Evolutionary conservation across 768 basidiomycete species (phyloP).

Genomic region (Tubosaeta sp.): DNA sequence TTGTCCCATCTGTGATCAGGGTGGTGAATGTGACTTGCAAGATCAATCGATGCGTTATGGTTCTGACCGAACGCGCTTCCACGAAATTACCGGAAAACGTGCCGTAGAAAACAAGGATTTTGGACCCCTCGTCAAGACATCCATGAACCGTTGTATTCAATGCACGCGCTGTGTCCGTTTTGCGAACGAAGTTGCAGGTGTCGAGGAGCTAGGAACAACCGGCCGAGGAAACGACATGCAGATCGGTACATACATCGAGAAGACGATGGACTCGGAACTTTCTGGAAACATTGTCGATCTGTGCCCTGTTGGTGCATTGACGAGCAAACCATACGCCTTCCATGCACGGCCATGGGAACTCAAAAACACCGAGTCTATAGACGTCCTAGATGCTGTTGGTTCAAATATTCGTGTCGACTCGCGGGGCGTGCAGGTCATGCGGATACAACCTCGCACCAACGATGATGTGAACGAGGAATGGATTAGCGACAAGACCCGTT

Average conservation of each 20-base stretch:
- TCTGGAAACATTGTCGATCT: constrained; percentile 97
- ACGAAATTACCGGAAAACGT: constrained; percentile 96
- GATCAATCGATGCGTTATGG: constrained; percentile 99
- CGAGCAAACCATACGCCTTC: constrained; percentile 98
- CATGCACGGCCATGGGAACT: constrained; percentile 97
- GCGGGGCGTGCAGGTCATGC: constrained; percentile 94
- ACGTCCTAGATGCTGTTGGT: constrained; percentile 93
- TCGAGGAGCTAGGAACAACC: constrained; percentile 94
- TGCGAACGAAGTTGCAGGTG: constrained; percentile 98
- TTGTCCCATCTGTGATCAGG: constrained; percentile 98
- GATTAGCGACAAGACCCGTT: constrained; percentile 99
- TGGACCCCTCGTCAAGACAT: constrained; percentile 96
- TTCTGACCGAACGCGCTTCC: constrained; percentile 95
- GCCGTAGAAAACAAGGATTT: constrained; percentile 98
- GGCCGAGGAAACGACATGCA: constrained; percentile 98
- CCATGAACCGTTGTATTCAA: constrained; percentile 99
- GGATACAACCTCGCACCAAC: constrained; percentile 92
- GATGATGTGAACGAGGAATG: constrained; percentile 99
- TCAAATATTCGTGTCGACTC: constrained; percentile 97
- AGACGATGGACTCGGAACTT: constrained; percentile 95
- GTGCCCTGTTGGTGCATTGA: constrained; percentile 97
- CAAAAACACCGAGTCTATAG: constrained; percentile 95
- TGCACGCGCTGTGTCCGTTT: constrained; percentile 99
- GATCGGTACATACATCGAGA: constrained; percentile 97
- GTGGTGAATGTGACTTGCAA: constrained; percentile 97